Evolutionary conservation across 257 asterid genomes (phyloP).

Genomic region (Thymus quinquecostatus): DNA sequence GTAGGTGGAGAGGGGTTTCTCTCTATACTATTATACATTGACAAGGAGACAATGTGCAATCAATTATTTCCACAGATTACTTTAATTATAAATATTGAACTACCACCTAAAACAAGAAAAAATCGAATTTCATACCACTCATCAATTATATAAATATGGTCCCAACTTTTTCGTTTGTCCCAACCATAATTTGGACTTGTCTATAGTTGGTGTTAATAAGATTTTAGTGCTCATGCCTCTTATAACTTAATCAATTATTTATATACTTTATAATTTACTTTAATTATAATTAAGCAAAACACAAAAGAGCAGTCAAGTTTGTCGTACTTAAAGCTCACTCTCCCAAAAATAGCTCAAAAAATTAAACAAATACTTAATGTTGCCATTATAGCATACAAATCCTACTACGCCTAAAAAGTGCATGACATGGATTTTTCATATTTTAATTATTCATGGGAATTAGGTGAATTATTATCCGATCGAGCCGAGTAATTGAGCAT

Average conservation of each 20-base stretch:
- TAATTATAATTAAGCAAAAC: constrained; percentile 33
- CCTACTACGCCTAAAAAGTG: constrained; percentile 32
- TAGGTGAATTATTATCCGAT: constrained; percentile 41
- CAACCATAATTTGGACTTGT: constrained; percentile 37
- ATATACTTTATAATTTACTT: background rate
- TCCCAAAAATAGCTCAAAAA: constrained; percentile 37
- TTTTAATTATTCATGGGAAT: constrained; percentile 29
- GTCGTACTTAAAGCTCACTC: constrained; percentile 47
- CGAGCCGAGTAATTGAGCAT: constrained; percentile 39
- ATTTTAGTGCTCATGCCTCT: constrained; percentile 18
- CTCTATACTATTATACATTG: too few relatives aligned
- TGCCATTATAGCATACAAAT: constrained; percentile 41
- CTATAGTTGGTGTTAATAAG: constrained; percentile 22
- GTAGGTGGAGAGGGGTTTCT: too few relatives aligned
- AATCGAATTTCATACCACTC: too few relatives aligned
- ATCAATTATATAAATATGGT: background rate
- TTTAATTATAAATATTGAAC: background rate
- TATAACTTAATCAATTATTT: background rate
- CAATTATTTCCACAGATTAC: too few relatives aligned
- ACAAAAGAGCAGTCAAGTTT: constrained; percentile 47
- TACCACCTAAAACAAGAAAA: background rate
- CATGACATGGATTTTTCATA: constrained; percentile 13
- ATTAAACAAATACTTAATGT: constrained; percentile 25
- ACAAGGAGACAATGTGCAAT: too few relatives aligned
- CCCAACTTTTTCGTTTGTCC: constrained; percentile 19